Evolutionary conservation across 2,329 filamentous ascomycete species (phyloP), one percentile per base, ranked within the genome.

Genomic region (Colletotrichum liaoningense): DNA sequence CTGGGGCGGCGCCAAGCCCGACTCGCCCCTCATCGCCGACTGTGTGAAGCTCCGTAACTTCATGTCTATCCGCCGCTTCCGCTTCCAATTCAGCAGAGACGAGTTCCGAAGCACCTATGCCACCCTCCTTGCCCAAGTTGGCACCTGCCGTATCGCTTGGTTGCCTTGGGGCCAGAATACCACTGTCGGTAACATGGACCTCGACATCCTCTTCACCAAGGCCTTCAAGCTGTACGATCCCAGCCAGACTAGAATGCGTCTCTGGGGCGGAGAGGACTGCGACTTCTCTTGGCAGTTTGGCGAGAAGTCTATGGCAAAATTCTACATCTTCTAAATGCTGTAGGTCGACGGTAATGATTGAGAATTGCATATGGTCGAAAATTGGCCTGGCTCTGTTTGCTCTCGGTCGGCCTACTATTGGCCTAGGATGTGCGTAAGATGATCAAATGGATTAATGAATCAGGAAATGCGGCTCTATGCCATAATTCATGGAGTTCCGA

Each of bases 131-230:
- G 64, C 64, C 56, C 67, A 71, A 24, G 65, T 67, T 24, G 63
- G 42, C 11, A 62, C 68, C 16, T 71, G 68, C 26, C 68, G 67
- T 63, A 38, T 71, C 26, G 54, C 54, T 22, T 70, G 55, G 42
- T 49, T 19, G 33, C 54, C 49, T 38, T 52, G 38, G 16, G 35
- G 30, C 60, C 19, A 38, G 14, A 46, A 49, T 33, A 24, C n/a
- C 28, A 26, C 55, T 46, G 58, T 71, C 33, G 63, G 69, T 63
- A 71, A 67, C 49, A 71, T 67, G 69, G 69, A 67, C 35, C 49
- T 63, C 12, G 69, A 72, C 22, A 35, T 55, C 24, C 12, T 72
- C 8, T 11, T 69, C n/a, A 56, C 60, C 5, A 24, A 33, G 3
- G 69, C 42, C 26, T 59, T 72, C 33, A 54, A 64, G 1, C 42